Percentiles rank a stretch among this genome's conserved stretches.
These are phyloP conservation scores for Parastagonospora avenae DNA, from an alignment of 2,329 filamentous ascomycete genomes.

Conservation along the genomic window DNA sequence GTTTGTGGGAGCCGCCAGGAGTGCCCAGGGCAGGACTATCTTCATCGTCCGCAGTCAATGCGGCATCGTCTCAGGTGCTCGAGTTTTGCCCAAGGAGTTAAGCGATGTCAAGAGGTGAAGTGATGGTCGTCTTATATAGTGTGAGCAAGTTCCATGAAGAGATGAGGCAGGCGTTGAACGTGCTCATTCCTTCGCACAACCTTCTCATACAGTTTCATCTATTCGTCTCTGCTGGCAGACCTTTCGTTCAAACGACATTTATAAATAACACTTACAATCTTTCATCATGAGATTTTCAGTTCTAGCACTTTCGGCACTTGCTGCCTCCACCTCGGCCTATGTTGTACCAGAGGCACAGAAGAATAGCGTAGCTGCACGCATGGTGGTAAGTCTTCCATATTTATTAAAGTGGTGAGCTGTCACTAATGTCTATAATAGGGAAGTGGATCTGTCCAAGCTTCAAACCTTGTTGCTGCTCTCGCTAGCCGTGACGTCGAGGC, in stretches of 20 bases:
- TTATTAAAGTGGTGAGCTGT: not conserved
- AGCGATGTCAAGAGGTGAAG: constrained; percentile 5
- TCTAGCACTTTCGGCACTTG: constrained; percentile 38
- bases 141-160: constrained; percentile 22
- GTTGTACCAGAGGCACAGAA: constrained; percentile 32
- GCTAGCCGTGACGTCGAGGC: constrained; percentile 18
- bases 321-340: constrained; percentile 39
- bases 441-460: constrained; percentile 25
- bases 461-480: constrained; percentile 29
- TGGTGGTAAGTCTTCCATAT: constrained; percentile 23
- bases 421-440: constrained; percentile 22
- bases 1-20: constrained; percentile 2
- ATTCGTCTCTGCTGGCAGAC: constrained; percentile 40
- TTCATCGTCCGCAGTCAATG: constrained; percentile 21
- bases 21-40: constrained; percentile 12
- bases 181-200: constrained; percentile 41
- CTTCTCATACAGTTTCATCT: constrained; percentile 34
- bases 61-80: constrained; percentile 23
- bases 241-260: constrained; percentile 19
- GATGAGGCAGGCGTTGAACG: constrained; percentile 35
- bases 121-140: constrained; percentile 31
- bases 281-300: constrained; percentile 39
- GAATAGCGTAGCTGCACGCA: constrained; percentile 33
- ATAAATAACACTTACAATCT: constrained; percentile 14
- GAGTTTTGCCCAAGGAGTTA: constrained; percentile 8